Base-by-base conservation (phyloP, 1,284 basidiomycete genomes). In the Pseudozyma sp. region DNA sequence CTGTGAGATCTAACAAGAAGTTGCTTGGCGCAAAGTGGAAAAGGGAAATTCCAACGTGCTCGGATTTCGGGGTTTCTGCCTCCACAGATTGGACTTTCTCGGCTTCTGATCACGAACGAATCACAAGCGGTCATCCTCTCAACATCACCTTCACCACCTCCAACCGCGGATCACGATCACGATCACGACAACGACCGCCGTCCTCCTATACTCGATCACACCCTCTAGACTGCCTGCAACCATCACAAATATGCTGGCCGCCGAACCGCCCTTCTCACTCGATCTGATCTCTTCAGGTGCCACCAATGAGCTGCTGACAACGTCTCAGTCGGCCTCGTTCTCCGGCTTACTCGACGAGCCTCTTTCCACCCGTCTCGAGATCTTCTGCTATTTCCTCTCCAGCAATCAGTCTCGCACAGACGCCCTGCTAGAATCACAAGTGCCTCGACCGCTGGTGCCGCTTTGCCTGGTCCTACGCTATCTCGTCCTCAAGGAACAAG, bases 391-490 rank as follows among this genome's bases (percentile, higher is more conserved):
- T 54, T 61, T 59, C 37, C 65, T 73, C 14, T 65, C 53, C 30
- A 63, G 60, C 42, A 50, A 68, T 50, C 60, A 68, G 29, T 40
- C 48, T 6, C 57, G 61, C 39, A 64, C 56, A 17, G 54, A 51
- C 4, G 56, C 61, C 13, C 51, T 65, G 19, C 47, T 55, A 14
- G 29, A 19, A 17, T 40, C 57, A 0, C 16, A 7, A 6, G 61
- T 73, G 7, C 70, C 70, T 8, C 45, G 43, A 19, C 35, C 70
- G 10, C 50, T 73, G 4, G 52, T 64, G 29, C 70, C 61, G 1
- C 46, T 68, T n/a, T 73, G 70, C 44, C 65, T 73, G 17, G 70
- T 73, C 3, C 54, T 75, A 0, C 60, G 73, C n/a, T 75, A 71
- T 31, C 58, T 75, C 13, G 54, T 75, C 48, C 40, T 68, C 14